phyloP scores from a whole-genome alignment of 2,329 filamentous ascomycete species.

The Venturia oleaginea region DNA sequence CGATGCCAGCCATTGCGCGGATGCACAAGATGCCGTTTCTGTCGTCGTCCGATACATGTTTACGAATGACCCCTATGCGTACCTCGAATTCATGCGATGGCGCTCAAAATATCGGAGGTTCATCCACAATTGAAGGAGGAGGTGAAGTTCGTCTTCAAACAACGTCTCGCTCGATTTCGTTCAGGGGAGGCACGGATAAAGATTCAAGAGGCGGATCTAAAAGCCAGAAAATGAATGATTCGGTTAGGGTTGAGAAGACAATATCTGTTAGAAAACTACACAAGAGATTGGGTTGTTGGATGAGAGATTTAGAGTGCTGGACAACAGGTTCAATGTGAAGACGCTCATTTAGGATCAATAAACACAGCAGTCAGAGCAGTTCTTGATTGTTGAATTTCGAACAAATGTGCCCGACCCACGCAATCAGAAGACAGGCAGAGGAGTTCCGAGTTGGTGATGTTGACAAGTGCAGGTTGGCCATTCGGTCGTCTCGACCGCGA shows the following conservation, averaged over 20 bases:
- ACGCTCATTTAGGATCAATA: too few relatives aligned
- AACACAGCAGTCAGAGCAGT: too few relatives aligned
- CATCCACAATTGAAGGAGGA: background rate
- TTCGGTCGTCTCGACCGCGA: background rate
- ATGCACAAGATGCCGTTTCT: background rate
- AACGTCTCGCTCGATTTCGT: background rate
- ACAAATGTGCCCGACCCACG: too few relatives aligned
- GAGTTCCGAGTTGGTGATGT: too few relatives aligned
- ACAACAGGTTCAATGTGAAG: too few relatives aligned
- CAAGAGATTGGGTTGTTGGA: too few relatives aligned
- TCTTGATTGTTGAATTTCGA: too few relatives aligned
- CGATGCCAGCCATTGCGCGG: background rate
- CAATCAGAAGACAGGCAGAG: too few relatives aligned
- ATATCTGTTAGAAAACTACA: too few relatives aligned
- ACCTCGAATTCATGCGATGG: conserved; percentile 1
- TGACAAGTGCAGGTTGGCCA: background rate
- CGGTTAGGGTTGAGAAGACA: too few relatives aligned
- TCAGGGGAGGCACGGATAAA: background rate
- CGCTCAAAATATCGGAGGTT: background rate
- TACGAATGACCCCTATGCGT: background rate
- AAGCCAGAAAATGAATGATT: too few relatives aligned
- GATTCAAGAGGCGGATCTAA: background rate
- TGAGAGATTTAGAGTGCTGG: too few relatives aligned
- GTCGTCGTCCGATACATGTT: background rate
- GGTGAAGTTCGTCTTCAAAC: background rate